Percentiles rank a stretch among this genome's conserved stretches.
These are phyloP conservation scores for Hymenoscyphus linearis DNA, from an alignment of 2,329 filamentous ascomycete species.

Conservation along the genomic window DNA sequence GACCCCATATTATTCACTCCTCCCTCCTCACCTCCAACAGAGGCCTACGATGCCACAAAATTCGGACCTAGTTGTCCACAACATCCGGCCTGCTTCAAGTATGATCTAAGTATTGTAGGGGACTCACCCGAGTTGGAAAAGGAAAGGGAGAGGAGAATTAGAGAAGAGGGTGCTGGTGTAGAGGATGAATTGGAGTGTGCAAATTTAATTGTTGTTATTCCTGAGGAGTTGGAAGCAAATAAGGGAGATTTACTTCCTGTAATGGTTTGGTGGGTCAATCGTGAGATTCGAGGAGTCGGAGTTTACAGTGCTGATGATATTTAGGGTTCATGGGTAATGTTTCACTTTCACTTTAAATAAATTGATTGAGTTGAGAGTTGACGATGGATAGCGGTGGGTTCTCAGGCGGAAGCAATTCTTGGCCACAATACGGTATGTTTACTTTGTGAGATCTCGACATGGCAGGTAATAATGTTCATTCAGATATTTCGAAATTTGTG, in stretches of 20 bases:
- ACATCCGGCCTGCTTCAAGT: conserved; percentile 13
- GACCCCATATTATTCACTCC: conserved; percentile 23
- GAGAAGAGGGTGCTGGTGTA: conserved; percentile 14
- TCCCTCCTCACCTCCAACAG: neutral
- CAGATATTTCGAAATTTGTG: conserved; percentile 14
- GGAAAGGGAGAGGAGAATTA: conserved; percentile 13
- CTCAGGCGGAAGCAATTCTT: conserved; percentile 14
- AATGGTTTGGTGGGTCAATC: conserved; percentile 20
- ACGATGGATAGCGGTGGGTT: conserved; percentile 14
- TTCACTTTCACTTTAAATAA: no score
- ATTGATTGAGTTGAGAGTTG: neutral
- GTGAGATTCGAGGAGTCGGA: neutral
- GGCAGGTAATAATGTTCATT: neutral
- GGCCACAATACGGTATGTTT: conserved; percentile 19
- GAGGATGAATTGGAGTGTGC: conserved; percentile 35
- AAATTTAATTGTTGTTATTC: conserved; percentile 33
- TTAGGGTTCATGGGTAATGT: conserved; percentile 20
- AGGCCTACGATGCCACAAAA: conserved; percentile 30
- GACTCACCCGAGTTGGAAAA: conserved; percentile 8
- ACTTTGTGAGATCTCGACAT: neutral
- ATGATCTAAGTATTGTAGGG: conserved; percentile 18
- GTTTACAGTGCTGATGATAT: neutral
- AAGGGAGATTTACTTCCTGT: conserved; percentile 16
- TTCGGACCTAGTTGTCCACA: conserved; percentile 36
- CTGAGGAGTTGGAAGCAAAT: conserved; percentile 9